A percentile compares a stretch with the other conserved stretches of the same genome.
Conservation (phyloP, 169 alveolate genomes). For the Perkinsus chesapeaki region DNA sequence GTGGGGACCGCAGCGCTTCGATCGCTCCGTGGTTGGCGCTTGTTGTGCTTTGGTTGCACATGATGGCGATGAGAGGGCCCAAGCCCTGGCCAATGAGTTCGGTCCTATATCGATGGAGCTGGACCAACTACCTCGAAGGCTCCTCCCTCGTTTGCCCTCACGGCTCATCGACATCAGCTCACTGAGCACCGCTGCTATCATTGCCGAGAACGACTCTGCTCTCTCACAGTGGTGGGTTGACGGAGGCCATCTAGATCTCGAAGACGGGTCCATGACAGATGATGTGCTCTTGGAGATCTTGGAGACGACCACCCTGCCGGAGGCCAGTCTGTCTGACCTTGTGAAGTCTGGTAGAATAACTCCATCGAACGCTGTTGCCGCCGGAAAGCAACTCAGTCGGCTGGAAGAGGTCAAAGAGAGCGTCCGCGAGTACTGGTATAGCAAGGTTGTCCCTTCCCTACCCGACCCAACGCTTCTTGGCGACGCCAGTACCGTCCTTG, state of each 20-base stretch:
- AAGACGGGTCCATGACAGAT: not conserved
- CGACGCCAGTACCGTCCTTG: not conserved
- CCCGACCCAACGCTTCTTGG: not conserved
- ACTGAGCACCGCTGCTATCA: not conserved
- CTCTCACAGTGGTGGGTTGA: not conserved
- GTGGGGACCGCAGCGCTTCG: not conserved
- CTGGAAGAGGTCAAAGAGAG: not conserved
- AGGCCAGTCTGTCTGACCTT: not conserved
- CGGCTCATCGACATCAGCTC: not conserved
- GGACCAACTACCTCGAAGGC: not conserved
- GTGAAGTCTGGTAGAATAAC: not conserved
- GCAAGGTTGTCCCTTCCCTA: not conserved
- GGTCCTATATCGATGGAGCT: not conserved
- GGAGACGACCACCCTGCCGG: not conserved
- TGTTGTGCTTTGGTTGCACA: not conserved
- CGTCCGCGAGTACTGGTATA: not conserved
- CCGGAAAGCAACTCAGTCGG: not conserved
- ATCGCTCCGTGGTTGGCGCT: not conserved
- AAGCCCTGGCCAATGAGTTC: not conserved
- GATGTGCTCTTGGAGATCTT: not conserved
- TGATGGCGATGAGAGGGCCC: not conserved
- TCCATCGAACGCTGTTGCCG: not conserved
- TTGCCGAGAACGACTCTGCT: not conserved
- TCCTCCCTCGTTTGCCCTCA: not conserved
- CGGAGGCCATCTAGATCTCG: not conserved